These are phyloP conservation scores for Phytophthora pseudosyringae DNA, from an alignment of 352 stramenopile species.

Conservation along the genomic window DNA sequence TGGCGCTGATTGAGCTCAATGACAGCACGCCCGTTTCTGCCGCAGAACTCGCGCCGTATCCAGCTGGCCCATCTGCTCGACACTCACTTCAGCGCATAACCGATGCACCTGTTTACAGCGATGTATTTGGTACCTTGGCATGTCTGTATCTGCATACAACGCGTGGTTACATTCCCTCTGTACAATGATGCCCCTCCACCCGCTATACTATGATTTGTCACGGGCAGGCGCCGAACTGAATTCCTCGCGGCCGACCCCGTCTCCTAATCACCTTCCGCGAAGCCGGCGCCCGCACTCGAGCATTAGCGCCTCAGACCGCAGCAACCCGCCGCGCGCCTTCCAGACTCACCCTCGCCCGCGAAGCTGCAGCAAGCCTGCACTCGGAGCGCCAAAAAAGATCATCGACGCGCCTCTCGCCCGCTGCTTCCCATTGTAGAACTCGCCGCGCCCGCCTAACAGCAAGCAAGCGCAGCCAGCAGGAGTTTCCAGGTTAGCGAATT, in stretches of 20 bases:
- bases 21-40: conserved; percentile 13
- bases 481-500: neutral
- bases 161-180: neutral
- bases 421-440: conserved; percentile 45
- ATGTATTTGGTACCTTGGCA: neutral
- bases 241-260: conserved; percentile 11
- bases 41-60: conserved; percentile 12
- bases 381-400: conserved; percentile 29
- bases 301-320: conserved; percentile 21
- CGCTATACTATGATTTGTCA: neutral
- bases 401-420: conserved; percentile 21
- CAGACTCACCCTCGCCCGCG: conserved; percentile 1
- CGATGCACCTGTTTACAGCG: conserved; percentile 1
- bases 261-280: conserved; percentile 23
- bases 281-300: conserved; percentile 17
- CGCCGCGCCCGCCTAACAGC: conserved; percentile 8
- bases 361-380: conserved; percentile 14
- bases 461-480: neutral
- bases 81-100: neutral
- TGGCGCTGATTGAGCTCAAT: conserved; percentile 1
- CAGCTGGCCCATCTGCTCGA: conserved; percentile 16
- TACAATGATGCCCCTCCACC: neutral
- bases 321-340: conserved; percentile 14
- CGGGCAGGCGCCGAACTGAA: conserved; percentile 16
- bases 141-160: neutral